Conservation (phyloP, 2,329 filamentous ascomycete species). For the Cadophora luteo-olivacea region DNA sequence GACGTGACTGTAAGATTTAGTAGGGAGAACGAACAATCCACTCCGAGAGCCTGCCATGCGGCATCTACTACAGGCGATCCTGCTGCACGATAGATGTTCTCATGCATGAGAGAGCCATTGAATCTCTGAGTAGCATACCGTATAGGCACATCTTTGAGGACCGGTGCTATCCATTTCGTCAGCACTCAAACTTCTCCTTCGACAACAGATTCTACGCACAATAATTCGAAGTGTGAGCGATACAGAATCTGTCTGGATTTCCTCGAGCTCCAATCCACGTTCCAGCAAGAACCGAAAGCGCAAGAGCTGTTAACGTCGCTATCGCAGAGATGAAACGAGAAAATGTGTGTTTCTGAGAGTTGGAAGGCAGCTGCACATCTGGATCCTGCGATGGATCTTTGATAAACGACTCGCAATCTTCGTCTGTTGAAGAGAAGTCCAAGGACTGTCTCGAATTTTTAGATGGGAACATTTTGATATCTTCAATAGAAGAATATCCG, state of each 20-base stretch:
- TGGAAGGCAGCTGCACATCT: neutral
- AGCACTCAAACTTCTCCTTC: neutral
- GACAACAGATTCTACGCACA: constrained; percentile 19
- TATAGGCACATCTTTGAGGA: constrained; percentile 50
- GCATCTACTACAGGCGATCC: constrained; percentile 55
- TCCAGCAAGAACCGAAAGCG: neutral
- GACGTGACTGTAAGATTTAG: neutral
- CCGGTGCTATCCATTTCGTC: constrained; percentile 38
- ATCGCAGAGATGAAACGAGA: neutral
- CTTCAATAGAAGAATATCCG: too few relatives aligned
- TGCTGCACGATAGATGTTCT: constrained; percentile 54
- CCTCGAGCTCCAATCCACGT: constrained; percentile 11
- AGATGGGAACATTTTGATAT: constrained; percentile 12
- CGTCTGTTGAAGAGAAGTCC: constrained; percentile 6
- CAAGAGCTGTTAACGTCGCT: neutral
- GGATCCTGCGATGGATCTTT: constrained; percentile 4
- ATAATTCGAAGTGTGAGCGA: constrained; percentile 25
- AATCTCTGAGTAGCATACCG: constrained; percentile 50
- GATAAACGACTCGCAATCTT: constrained; percentile 22
- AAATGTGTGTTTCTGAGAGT: neutral
- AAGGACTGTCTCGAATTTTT: neutral
- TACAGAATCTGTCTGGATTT: constrained; percentile 18
- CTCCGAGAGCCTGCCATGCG: constrained; percentile 56
- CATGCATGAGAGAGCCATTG: constrained; percentile 57
- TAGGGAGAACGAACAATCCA: constrained; percentile 50